Evolutionary conservation across 2,329 filamentous ascomycete genomes (phyloP).

Genomic region (Ophiosphaerella narmari): DNA sequence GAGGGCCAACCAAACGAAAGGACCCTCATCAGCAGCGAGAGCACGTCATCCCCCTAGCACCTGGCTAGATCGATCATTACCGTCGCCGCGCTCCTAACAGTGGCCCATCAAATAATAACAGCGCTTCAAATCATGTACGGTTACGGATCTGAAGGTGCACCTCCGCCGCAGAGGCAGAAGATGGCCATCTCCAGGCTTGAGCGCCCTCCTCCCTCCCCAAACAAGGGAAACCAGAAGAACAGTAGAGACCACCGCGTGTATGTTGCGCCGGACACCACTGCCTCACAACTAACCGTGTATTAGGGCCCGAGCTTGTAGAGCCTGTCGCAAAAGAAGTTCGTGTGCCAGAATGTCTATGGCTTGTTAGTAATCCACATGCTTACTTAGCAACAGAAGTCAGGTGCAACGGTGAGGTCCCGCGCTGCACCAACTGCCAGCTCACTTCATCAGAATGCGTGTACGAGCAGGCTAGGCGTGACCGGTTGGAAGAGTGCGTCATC

Average conservation of each 20-base stretch:
- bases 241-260: slow-evolving; percentile 26
- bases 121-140: neutral
- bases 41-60: no score
- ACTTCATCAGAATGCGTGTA: slow-evolving; percentile 22
- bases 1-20: no score
- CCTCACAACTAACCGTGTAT: neutral
- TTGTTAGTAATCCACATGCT: neutral
- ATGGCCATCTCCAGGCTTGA: slow-evolving; percentile 21
- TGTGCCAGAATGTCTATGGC: neutral
- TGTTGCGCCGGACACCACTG: neutral
- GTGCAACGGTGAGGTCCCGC: slow-evolving; percentile 29
- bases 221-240: slow-evolving; percentile 5
- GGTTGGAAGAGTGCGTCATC: slow-evolving; percentile 23
- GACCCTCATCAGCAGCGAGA: no score
- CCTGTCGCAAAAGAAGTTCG: slow-evolving; percentile 29
- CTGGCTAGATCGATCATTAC: no score
- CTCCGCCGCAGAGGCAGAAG: slow-evolving; percentile 2
- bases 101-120: no score
- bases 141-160: neutral
- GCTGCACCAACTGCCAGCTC: slow-evolving; percentile 21
- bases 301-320: slow-evolving; percentile 29
- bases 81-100: no score
- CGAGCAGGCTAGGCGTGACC: slow-evolving; percentile 29
- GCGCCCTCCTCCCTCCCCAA: slow-evolving; percentile 7
- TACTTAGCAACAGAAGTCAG: slow-evolving; percentile 20